phyloP scores from a whole-genome alignment of 192 early-diverging fungal genomes.

The Coemansia sp. region DNA sequence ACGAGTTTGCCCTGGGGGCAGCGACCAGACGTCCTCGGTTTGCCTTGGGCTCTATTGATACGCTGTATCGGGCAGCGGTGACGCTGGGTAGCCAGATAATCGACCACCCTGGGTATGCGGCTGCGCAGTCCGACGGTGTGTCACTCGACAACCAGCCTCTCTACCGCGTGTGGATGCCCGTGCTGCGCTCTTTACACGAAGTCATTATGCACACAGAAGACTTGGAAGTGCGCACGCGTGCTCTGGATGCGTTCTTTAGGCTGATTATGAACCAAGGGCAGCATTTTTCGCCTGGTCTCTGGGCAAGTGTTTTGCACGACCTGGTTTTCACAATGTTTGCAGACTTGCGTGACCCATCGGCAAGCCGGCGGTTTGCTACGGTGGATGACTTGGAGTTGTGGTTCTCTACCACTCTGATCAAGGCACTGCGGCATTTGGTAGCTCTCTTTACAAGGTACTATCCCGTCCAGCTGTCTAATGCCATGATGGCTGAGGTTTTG shows the following conservation, averaged over 20 bases:
- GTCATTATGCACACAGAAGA: conserved; percentile 88
- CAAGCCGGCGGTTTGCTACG: conserved; percentile 60
- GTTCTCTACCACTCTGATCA: conserved; percentile 92
- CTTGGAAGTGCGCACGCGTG: conserved; percentile 86
- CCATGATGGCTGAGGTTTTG: conserved; percentile 75
- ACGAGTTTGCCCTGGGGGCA: conserved; percentile 32
- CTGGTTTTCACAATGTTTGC: conserved; percentile 90
- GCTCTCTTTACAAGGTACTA: conserved; percentile 80
- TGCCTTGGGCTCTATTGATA: conserved; percentile 44
- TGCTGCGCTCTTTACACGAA: conserved; percentile 84
- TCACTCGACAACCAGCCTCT: conserved; percentile 57
- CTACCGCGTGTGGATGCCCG: conserved; percentile 79
- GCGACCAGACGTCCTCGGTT: conserved; percentile 26
- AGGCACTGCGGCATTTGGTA: conserved; percentile 83
- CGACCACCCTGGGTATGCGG: conserved; percentile 7
- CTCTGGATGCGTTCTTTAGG: conserved; percentile 79
- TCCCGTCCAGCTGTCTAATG: conserved; percentile 56
- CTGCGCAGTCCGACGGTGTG: conserved; percentile 1
- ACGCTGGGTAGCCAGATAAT: conserved; percentile 28
- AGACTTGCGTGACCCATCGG: conserved; percentile 62
- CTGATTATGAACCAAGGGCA: conserved; percentile 73
- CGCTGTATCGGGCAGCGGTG: conserved; percentile 20
- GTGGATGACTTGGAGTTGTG: conserved; percentile 88
- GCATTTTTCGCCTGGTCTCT: conserved; percentile 71
- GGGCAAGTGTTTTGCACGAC: conserved; percentile 77